A percentile compares a stretch with the other conserved stretches of the same genome.
These are phyloP conservation scores for Diaporthe australafricana DNA, from an alignment of 2,329 filamentous ascomycete species.

Conservation along the genomic window DNA sequence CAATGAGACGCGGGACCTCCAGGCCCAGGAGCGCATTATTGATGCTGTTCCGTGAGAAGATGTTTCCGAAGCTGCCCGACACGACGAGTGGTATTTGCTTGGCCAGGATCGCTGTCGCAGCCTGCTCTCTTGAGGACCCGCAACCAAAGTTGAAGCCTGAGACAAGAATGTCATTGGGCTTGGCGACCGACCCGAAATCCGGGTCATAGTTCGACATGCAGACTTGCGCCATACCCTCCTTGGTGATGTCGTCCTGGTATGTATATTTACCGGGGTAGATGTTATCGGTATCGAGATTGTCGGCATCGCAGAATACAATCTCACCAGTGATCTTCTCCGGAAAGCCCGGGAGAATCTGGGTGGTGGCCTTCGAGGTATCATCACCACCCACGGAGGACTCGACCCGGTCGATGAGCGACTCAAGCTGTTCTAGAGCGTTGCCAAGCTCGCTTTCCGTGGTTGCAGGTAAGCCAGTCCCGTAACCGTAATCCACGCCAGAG, in stretches of 20 bases:
- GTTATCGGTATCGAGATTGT: slow-evolving; percentile 89
- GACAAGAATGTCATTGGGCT: slow-evolving; percentile 83
- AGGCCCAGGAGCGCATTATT: slow-evolving; percentile 60
- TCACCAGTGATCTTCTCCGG: slow-evolving; percentile 85
- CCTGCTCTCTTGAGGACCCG: slow-evolving; percentile 84
- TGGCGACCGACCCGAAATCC: slow-evolving; percentile 72
- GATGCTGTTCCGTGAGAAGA: slow-evolving; percentile 66
- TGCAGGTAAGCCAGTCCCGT: slow-evolving; percentile 75
- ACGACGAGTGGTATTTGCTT: slow-evolving; percentile 85
- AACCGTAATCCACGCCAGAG: slow-evolving; percentile 75
- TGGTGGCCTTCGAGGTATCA: slow-evolving; percentile 35
- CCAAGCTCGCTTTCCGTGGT: slow-evolving; percentile 78
- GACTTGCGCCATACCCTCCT: slow-evolving; percentile 69
- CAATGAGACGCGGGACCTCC: slow-evolving; percentile 68
- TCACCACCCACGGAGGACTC: slow-evolving; percentile 43
- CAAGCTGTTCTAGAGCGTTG: slow-evolving; percentile 76
- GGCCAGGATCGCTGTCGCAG: slow-evolving; percentile 86
- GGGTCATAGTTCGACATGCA: slow-evolving; percentile 96
- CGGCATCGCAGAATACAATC: slow-evolving; percentile 85
- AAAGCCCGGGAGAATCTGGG: slow-evolving; percentile 72
- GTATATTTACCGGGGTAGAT: slow-evolving; percentile 94
- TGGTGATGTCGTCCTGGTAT: slow-evolving; percentile 85
- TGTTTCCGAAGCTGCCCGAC: slow-evolving; percentile 84
- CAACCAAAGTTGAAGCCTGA: slow-evolving; percentile 91
- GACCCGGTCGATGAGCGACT: slow-evolving; percentile 66